A percentile compares a stretch with the other conserved stretches of the same genome.
These are phyloP conservation scores for Irpex rosettiformis DNA, from an alignment of 1,284 basidiomycete species.

Conservation along the genomic window DNA sequence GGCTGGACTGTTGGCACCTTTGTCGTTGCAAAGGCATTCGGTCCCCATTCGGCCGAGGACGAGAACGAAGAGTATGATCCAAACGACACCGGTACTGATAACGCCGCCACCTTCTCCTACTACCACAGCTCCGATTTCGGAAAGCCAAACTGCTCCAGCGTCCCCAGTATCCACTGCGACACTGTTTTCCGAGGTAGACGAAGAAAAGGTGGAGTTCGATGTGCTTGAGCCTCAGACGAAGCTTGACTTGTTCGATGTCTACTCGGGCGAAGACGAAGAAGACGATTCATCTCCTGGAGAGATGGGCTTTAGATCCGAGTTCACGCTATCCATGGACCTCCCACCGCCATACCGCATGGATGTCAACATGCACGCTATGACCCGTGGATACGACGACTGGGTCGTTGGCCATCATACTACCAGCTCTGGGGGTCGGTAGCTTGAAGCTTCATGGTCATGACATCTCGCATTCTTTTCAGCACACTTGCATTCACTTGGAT, in stretches of 20 bases:
- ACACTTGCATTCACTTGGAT: neutral
- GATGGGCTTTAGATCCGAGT: slow-evolving; percentile 15
- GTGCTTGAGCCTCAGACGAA: slow-evolving; percentile 18
- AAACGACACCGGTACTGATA: slow-evolving; percentile 12
- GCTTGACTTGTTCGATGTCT: slow-evolving; percentile 21
- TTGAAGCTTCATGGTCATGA: no score
- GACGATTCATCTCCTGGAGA: neutral
- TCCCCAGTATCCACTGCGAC: slow-evolving; percentile 16
- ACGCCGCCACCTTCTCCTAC: slow-evolving; percentile 9
- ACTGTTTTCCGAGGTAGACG: neutral
- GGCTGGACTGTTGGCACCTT: slow-evolving; percentile 17
- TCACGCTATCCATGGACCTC: slow-evolving; percentile 28
- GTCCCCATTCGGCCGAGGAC: slow-evolving; percentile 23
- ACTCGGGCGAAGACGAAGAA: slow-evolving; percentile 13
- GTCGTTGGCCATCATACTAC: neutral
- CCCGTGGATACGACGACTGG: neutral
- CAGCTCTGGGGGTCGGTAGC: neutral
- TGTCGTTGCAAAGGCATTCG: slow-evolving; percentile 16
- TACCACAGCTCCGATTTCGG: slow-evolving; percentile 2
- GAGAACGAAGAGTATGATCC: slow-evolving; percentile 22
- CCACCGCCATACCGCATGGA: slow-evolving; percentile 13
- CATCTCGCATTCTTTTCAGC: neutral
- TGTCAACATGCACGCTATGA: neutral
- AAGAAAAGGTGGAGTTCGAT: slow-evolving; percentile 20
- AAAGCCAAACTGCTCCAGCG: slow-evolving; percentile 5